Conservation (phyloP, 768 basidiomycete genomes). For the Lactarius vividus region DNA sequence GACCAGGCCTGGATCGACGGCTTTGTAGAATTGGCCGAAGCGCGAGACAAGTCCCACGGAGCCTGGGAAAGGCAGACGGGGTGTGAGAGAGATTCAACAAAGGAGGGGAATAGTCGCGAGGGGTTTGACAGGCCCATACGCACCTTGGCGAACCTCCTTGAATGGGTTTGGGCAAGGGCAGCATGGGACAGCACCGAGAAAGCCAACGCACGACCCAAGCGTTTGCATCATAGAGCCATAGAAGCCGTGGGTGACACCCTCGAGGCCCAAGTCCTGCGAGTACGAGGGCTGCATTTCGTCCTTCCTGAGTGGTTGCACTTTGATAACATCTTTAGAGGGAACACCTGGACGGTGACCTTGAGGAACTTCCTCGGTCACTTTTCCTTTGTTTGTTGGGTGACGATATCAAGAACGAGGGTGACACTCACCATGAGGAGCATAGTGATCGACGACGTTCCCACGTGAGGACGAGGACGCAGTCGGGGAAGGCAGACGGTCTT, state of each 20-base stretch:
- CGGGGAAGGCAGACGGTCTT: conserved; percentile 22
- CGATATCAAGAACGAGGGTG: conserved; percentile 4
- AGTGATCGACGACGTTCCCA: conserved; percentile 28
- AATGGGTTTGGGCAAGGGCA: conserved; percentile 85
- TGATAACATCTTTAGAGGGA: conserved; percentile 48
- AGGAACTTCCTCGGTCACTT: conserved; percentile 61
- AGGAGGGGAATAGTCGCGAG: background rate
- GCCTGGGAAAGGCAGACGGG: conserved; percentile 45
- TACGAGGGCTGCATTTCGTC: conserved; percentile 95
- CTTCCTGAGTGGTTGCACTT: conserved; percentile 81
- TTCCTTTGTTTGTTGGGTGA: conserved; percentile 24
- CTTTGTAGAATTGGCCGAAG: conserved; percentile 96
- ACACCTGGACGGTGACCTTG: conserved; percentile 7
- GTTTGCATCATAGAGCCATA: conserved; percentile 80
- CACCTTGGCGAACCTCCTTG: conserved; percentile 82
- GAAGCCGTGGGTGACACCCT: conserved; percentile 76
- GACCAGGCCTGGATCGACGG: conserved; percentile 89
- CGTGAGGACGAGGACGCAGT: conserved; percentile 6
- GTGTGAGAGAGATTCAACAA: conserved; percentile 8
- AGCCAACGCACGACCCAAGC: conserved; percentile 65
- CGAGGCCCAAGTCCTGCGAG: conserved; percentile 80
- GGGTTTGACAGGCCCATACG: conserved; percentile 17
- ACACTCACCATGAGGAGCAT: conserved; percentile 26
- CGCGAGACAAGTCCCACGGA: conserved; percentile 88
- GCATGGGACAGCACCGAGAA: conserved; percentile 76